Conservation (phyloP, 257 asterid species). For the Solanum tacnaense region DNA sequence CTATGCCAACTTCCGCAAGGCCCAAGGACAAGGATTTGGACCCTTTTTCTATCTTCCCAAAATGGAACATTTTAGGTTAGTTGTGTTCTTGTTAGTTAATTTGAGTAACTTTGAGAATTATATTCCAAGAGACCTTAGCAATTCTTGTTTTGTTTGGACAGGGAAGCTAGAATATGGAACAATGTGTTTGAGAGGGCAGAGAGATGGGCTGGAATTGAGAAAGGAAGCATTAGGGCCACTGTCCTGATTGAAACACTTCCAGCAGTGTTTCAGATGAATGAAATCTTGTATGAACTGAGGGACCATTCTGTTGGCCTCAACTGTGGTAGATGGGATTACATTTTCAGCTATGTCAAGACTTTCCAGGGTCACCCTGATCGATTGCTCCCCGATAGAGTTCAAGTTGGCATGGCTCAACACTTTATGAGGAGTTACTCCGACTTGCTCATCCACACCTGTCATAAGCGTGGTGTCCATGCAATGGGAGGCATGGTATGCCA, state of each 20-base stretch:
- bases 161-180: conserved; percentile 95
- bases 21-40: conserved; percentile 73
- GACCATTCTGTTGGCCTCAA: conserved; percentile 83
- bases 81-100: neutral
- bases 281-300: conserved; percentile 64
- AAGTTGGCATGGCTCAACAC: conserved; percentile 84
- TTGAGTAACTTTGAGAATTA: neutral
- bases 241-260: conserved; percentile 93
- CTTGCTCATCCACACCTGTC: conserved; percentile 73
- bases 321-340: conserved; percentile 97
- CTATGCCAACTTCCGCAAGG: conserved; percentile 42
- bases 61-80: conserved; percentile 82
- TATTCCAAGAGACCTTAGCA: neutral
- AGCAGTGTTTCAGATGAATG: conserved; percentile 94
- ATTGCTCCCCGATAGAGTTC: conserved; percentile 79
- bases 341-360: conserved; percentile 90
- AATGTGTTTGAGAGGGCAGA: conserved; percentile 68
- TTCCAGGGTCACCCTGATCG: conserved; percentile 85
- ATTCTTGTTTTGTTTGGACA: conserved; percentile 8
- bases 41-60: conserved; percentile 96
- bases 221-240: conserved; percentile 93
- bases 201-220: conserved; percentile 52
- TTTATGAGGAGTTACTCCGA: conserved; percentile 89
- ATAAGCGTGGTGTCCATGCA: conserved; percentile 84
- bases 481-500: conserved; percentile 90